A percentile compares a stretch with the other conserved stretches of the same genome.
phyloP scores from a whole-genome alignment of 2,329 filamentous ascomycete genomes.

The Macrophomina phaseolina region DNA sequence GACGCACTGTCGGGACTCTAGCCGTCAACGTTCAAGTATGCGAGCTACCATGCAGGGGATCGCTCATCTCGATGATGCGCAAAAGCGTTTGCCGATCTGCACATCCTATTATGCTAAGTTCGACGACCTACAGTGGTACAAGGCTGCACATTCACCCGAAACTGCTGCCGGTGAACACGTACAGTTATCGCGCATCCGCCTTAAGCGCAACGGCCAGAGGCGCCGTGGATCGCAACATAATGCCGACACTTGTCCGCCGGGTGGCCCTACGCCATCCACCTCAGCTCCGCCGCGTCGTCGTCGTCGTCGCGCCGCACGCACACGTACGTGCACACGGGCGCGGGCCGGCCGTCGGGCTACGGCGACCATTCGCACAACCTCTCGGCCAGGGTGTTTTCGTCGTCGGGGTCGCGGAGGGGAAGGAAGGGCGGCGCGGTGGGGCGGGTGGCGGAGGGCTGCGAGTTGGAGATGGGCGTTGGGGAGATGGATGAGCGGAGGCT shows the following conservation, averaged over 20 bases:
- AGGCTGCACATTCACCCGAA: background rate
- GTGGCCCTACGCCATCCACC: conserved; percentile 4
- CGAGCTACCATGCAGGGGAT: background rate
- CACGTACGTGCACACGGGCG: background rate
- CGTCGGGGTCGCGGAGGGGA: background rate
- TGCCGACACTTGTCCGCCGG: conserved; percentile 3
- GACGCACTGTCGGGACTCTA: background rate
- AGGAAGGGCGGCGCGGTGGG: background rate
- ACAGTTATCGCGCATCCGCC: background rate
- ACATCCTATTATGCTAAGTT: background rate
- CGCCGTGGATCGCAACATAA: background rate
- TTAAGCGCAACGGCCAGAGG: background rate
- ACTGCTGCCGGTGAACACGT: background rate
- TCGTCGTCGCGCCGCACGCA: background rate
- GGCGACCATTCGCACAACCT: conserved; percentile 3
- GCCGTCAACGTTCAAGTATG: background rate
- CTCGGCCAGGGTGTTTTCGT: background rate
- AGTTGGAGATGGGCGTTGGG: background rate
- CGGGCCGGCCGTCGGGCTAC: background rate
- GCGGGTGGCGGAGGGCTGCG: background rate
- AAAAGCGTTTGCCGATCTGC: conserved; percentile 2
- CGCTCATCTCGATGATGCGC: background rate
- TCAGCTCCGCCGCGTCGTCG: background rate
- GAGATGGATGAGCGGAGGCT: background rate
- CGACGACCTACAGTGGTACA: background rate